These are phyloP conservation scores for Gautieria morchelliformis DNA, from an alignment of 768 basidiomycete species.

Conservation along the genomic window DNA sequence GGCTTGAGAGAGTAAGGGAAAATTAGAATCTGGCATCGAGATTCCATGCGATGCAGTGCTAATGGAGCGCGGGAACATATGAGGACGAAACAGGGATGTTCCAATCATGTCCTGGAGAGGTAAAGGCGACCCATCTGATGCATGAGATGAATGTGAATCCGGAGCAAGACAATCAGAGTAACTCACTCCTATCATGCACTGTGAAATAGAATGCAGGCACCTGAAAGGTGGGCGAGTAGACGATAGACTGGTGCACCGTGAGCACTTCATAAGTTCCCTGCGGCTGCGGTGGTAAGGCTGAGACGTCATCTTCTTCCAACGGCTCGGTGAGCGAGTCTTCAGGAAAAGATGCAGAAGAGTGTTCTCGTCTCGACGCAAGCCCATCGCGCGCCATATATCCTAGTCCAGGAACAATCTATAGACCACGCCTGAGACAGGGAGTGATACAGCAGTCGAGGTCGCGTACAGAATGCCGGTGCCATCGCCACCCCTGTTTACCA, in stretches of 20 bases:
- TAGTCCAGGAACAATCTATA: constrained; percentile 27
- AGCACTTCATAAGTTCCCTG: constrained; percentile 13
- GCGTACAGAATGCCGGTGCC: constrained; percentile 53
- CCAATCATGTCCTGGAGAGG: constrained; percentile 43
- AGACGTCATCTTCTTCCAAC: constrained; percentile 23
- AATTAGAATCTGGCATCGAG: constrained; percentile 38
- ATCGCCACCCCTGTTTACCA: constrained; percentile 37
- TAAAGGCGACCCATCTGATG: constrained; percentile 56
- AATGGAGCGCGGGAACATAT: constrained; percentile 30
- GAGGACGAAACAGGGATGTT: constrained; percentile 50
- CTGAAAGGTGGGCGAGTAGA: constrained; percentile 68
- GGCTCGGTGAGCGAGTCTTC: constrained; percentile 8
- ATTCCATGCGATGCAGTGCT: constrained; percentile 46
- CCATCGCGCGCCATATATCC: constrained; percentile 40
- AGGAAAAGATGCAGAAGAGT: not conserved
- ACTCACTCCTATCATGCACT: constrained; percentile 59
- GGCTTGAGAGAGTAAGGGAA: constrained; percentile 77
- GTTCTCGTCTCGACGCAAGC: constrained; percentile 16
- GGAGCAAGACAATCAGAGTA: constrained; percentile 6
- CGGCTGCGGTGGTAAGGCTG: constrained; percentile 24
- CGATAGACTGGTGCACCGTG: constrained; percentile 50
- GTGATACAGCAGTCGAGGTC: not conserved
- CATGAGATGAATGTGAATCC: constrained; percentile 8
- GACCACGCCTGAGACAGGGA: constrained; percentile 11
- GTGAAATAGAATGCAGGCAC: constrained; percentile 83